Conservation (phyloP, 441 rosid genomes). For the Euphorbia celastroides region DNA sequence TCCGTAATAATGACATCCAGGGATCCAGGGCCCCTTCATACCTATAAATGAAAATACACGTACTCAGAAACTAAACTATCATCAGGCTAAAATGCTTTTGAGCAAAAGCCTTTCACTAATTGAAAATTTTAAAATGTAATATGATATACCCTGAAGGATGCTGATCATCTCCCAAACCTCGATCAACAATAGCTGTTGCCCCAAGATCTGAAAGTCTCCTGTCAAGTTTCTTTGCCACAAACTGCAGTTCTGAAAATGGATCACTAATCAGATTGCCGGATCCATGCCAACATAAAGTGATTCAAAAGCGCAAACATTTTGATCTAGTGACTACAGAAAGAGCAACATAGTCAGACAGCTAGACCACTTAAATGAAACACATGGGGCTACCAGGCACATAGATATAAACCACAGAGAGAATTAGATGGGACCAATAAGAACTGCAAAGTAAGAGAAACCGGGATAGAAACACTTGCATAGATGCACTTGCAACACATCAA, state of each 20-base stretch:
- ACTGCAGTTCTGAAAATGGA: constrained; percentile 33
- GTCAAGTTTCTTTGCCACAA: constrained; percentile 95
- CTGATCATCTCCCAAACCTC: constrained; percentile 95
- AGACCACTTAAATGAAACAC: background rate
- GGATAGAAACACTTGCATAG: background rate
- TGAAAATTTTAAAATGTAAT: constrained; percentile 1
- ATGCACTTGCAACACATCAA: background rate
- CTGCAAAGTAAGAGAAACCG: background rate
- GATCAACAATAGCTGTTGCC: constrained; percentile 56
- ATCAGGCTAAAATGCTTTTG: background rate
- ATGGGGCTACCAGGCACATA: background rate
- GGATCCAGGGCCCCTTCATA: constrained; percentile 95
- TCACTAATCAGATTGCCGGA: background rate
- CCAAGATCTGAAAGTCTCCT: constrained; percentile 87
- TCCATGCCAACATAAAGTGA: background rate
- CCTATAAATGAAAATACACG: constrained; percentile 33
- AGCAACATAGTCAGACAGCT: background rate
- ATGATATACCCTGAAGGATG: constrained; percentile 86
- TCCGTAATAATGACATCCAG: constrained; percentile 90
- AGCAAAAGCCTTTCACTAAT: constrained; percentile 3
- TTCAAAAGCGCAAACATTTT: constrained; percentile 1
- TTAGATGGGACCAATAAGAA: background rate
- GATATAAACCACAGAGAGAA: background rate
- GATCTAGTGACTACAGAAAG: background rate
- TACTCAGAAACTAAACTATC: background rate